Base-by-base conservation (phyloP, 139 green algal species). In the Dunaliella primolecta region DNA sequence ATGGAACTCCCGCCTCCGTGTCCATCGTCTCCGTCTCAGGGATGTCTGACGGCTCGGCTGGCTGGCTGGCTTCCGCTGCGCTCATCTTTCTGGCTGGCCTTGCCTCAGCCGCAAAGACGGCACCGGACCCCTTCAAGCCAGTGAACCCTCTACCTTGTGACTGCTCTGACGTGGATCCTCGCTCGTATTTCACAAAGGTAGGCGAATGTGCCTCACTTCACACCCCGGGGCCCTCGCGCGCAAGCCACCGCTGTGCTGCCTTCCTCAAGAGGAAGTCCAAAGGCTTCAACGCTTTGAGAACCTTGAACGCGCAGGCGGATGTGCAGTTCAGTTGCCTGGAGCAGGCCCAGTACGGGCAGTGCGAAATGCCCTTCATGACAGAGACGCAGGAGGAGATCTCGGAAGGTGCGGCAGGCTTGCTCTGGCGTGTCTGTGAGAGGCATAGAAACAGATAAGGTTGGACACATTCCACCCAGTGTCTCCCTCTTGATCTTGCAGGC, bases 161-260 rank as follows among this genome's bases (percentile, higher is more conserved):
- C 25, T 88, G 84, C 84, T 75, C 71, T 3, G 84, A 88, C 27
- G 46, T 88, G 7, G 84, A 85, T 38, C 71, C 80, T 0, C 80
- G 84, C 0, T 74, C 84, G 27, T 83, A 33, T 15, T 88, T 88
- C 80, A 75, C 84, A 55, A 2, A 31, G 37, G 84, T 82, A n/a
- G 30, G 29, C 31, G 74, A 7, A 23, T 79, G 74, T 32, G 7
- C 24, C 21, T 36, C 21, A 79, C 74, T 35, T 20, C 29, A 30
- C 7, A 32, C 21, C 74, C 24, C 20, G 74, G 25, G 31, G 25
- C 24, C 74, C n/a, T 79, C 7, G 29, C 74, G 7, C 21, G 7
- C 20, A 32, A 30, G 7, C 7, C 7, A 27, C 74, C n/a, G 74
- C n/a, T 79, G 21, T 32, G 77, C 2, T 32, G 1, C 11, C 31